These are phyloP conservation scores for Bothriochloa decipiens DNA, from an alignment of 176 grass and related monocot species.

Conservation along the genomic window DNA sequence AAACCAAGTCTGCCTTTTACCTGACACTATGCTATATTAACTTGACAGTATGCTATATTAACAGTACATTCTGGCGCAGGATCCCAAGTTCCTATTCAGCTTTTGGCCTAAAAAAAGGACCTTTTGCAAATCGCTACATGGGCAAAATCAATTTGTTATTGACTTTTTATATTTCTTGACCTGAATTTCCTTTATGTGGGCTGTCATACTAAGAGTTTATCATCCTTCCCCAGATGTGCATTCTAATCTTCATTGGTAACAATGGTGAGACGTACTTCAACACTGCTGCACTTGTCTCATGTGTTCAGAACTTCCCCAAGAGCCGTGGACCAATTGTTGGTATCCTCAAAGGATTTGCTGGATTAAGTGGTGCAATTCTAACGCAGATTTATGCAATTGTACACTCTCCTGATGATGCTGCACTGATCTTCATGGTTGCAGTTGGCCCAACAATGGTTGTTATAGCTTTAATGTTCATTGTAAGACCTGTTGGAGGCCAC, in stretches of 20 bases:
- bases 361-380: constrained; percentile 84
- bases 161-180: not conserved
- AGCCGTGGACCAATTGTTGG: constrained; percentile 87
- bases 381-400: constrained; percentile 84
- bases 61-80: not conserved
- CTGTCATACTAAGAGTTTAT: constrained; percentile 26
- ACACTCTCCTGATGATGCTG: constrained; percentile 54
- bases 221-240: constrained; percentile 71
- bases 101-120: not conserved
- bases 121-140: not conserved
- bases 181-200: not conserved
- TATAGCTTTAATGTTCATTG: constrained; percentile 81
- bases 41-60: not conserved
- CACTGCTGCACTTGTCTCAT: constrained; percentile 82
- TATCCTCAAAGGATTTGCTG: constrained; percentile 94
- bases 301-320: constrained; percentile 95
- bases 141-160: not conserved
- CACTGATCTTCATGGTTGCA: constrained; percentile 88
- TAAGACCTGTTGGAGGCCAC: constrained; percentile 82
- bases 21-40: not conserved
- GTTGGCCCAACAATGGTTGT: constrained; percentile 74
- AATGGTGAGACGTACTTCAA: constrained; percentile 98
- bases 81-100: no score
- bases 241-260: constrained; percentile 80
- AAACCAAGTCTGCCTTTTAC: not conserved